These are phyloP conservation scores for Dactylellina leptospora DNA, from an alignment of 2,329 filamentous ascomycete species.

Conservation along the genomic window DNA sequence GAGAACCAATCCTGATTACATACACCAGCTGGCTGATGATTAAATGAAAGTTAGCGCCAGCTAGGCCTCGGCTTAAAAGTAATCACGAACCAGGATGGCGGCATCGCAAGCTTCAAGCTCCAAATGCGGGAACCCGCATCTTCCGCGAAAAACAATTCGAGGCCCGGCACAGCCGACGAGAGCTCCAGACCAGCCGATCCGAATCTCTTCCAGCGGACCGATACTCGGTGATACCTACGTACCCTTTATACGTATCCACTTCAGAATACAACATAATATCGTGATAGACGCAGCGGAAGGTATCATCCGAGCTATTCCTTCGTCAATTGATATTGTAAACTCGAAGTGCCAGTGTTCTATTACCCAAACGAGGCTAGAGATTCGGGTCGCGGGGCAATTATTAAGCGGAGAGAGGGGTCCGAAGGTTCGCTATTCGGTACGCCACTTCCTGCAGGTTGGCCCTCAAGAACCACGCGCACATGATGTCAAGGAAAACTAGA, in stretches of 20 bases:
- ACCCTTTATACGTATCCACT: too few species aligned
- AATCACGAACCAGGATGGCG: too few species aligned
- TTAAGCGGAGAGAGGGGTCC: not conserved
- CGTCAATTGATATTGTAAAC: not conserved
- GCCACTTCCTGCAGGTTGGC: too few species aligned
- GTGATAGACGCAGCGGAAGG: too few species aligned
- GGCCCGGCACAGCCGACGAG: conserved; percentile 3
- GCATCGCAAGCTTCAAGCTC: too few species aligned
- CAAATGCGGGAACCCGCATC: conserved; percentile 7
- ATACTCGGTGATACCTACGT: not conserved
- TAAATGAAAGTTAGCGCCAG: too few species aligned
- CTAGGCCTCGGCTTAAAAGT: conserved; percentile 34
- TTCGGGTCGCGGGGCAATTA: conserved; percentile 24
- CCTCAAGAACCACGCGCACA: too few species aligned
- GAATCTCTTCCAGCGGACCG: not conserved
- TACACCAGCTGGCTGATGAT: too few species aligned
- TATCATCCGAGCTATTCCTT: too few species aligned
- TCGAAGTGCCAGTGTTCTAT: not conserved
- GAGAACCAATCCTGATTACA: too few species aligned
- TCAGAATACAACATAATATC: too few species aligned
- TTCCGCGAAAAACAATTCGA: not conserved
- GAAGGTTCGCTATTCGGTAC: not conserved
- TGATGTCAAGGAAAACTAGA: too few species aligned
- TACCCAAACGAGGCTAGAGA: conserved; percentile 5
- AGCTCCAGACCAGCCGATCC: not conserved